Conservation (phyloP, 192 early-diverging fungal genomes). For the Podila epicladia region DNA sequence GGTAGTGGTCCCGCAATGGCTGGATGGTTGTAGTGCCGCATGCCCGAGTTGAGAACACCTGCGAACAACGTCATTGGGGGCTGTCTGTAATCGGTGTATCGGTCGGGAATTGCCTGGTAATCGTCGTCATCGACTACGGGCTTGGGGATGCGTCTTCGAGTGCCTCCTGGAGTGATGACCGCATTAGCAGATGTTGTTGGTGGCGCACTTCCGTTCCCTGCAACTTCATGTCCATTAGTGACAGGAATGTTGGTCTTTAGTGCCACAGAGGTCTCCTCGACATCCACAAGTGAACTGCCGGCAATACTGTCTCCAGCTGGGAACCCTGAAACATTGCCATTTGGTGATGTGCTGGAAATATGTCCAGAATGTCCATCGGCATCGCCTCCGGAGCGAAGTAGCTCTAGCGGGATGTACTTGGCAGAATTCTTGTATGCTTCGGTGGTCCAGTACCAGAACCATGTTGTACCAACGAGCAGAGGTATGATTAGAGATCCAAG, state of each 20-base stretch:
- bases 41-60: conserved; percentile 77
- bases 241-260: neutral
- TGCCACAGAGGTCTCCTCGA: neutral
- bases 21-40: conserved; percentile 74
- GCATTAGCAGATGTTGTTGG: conserved; percentile 3
- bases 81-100: conserved; percentile 77
- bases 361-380: neutral
- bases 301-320: neutral
- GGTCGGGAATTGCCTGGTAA: conserved; percentile 66
- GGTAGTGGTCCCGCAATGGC: conserved; percentile 73
- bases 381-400: conserved; percentile 32
- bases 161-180: conserved; percentile 18
- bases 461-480: conserved; percentile 55
- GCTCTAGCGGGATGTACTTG: conserved; percentile 57
- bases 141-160: conserved; percentile 18
- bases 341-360: no score
- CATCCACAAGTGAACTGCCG: neutral
- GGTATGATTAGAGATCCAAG: conserved; percentile 56
- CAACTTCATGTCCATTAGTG: conserved; percentile 2
- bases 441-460: conserved; percentile 58
- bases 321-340: neutral
- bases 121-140: conserved; percentile 68
- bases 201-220: neutral
- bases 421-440: conserved; percentile 53
- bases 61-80: conserved; percentile 75